Evolutionary conservation across 371 early-diverging fungal genomes (phyloP), one percentile per base, ranked within the genome.

Genomic region (Mortierella sp.): DNA sequence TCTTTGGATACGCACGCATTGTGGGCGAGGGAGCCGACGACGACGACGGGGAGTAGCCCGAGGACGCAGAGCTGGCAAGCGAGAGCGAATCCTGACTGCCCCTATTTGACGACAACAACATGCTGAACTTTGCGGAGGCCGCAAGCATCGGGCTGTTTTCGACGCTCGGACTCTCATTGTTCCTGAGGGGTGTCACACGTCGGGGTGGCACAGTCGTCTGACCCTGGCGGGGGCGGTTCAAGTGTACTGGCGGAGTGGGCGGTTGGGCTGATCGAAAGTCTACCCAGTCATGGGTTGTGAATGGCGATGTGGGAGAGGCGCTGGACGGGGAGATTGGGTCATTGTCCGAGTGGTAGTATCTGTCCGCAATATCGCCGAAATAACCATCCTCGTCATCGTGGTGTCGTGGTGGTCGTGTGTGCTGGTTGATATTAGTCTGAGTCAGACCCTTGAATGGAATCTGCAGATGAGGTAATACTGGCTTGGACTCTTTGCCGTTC

Each of bases 251-350:
- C 16, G 70, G 70, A 0, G 70, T 70, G 7, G 70, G 70, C 14
- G 70, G 70, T 25, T 63, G 63, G 37, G 63, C 22, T 25, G 60
- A 54, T 17, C 43, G 27, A 34, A 57, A 58, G 55, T 63, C 63
- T 13, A 19, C 41, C 49, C 60, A 53, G 29, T 34, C 43, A 13
- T 29, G 34, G 10, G 59, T 54, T 13, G 71, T 59, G 29, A 70
- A 63, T 13, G 71, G 71, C 37, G 72, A 60, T 22, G 72, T 71
- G 2, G 72, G 72, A 13, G 71, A 71, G 19, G 65, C 65, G 4
- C 65, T 60, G 4, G 60, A 60, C 14, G 71, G 65, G 2, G 71
- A 64, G 28, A 52, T 56, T 0, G 60, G 60, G 58, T 59, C 64
- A 4, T 70, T 59, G 24, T 71, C 63, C 13, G 55, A 59, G 50